Base-by-base conservation (phyloP, 2,329 filamentous ascomycete genomes). In the Trichoderma afroharzianum region DNA sequence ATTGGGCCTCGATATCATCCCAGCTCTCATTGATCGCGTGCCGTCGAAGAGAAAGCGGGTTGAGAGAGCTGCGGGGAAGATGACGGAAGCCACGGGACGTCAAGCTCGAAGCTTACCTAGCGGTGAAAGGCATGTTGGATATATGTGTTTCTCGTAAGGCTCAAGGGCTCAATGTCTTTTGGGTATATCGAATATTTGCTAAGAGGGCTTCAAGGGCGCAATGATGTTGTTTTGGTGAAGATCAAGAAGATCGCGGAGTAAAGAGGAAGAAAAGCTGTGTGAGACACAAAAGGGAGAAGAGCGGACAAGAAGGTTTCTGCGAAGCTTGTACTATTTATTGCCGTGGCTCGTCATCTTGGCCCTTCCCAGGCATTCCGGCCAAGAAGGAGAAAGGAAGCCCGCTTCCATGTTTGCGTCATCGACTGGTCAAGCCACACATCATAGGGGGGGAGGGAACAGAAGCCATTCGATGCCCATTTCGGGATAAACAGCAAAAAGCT, bases 121-220 rank as follows among this genome's bases (percentile, higher is more conserved):
- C 83, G 78, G 87, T 89, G 85, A 89, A 87, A 83, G 87, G 79
- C 87, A 89, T 89, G 74, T 71, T 87, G 83, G 73, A 73, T 75
- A 73, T 75, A 73, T 36, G 6, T 36, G 75, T 73, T 32, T 24
- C 30, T 28, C 33, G 28, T 36, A 43, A 47, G 36, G 64, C 57
- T 62, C 39, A 53, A 33, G 39, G 24, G n/a, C 28, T 33, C 57
- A 33, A 11, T 12, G 24, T 43, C 15, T 43, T 43, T 43, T 32
- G 30, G 26, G 24, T 47, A 15, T 68, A 50, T 59, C 36, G 28
- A 32, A 28, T 24, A 18, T 28, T 28, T 43, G 39, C 39, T 43
- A 43, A 43, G 39, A 43, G 39, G 15, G 21, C 57, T 30, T 12
- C 24, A 14, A 63, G 14, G 47, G 59, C 59, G 59, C 15, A 24